Evolutionary conservation across 495 filamentous ascomycete genomes (phyloP), one percentile per base, ranked within the genome.

Genomic region (Cudoniella acicularis): DNA sequence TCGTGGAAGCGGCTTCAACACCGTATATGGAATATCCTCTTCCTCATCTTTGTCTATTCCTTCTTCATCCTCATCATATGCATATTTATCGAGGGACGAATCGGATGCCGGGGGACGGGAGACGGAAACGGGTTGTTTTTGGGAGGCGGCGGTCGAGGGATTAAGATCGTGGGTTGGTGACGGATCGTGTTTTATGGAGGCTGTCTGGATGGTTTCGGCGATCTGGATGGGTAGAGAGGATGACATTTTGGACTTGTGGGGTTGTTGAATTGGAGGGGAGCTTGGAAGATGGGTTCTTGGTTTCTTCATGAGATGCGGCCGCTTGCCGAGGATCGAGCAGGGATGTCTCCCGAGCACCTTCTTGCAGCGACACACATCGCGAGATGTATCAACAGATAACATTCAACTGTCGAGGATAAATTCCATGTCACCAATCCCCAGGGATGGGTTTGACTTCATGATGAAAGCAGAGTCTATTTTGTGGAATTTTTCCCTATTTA

Each of bases 151-250:
- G 45, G 91, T 91, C 23, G 88, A 78, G 13, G 91, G 91, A 71
- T 92, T 92, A 67, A 92, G 61, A 72, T 96, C 92, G 77, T 91
- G 89, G 40, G 68, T 57, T 6, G 86, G 79, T 22, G 84, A 87
- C 1, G 91, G 90, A 40, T 82, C 59, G 17, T 72, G 78, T 26
- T 87, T 86, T 72, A 96, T 81, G 61, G 87, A 87, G 26, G 87
- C 89, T 13, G 87, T 82, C 70, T 96, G 92, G 60, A 96, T 78
- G 18, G 87, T 86, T 59, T 88, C 86, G 18, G 88, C 84, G 55
- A 91, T 72, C 61, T 90, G 81, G 20, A 87, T 69, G 10, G 81
- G 68, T 69, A 80, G 54, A 13, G 73, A 75, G 45, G 53, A 55
- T 3, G 59, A 46, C 60, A 62, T 66, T 49, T 51, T 59, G 50